phyloP scores from a whole-genome alignment of 768 basidiomycete species.

The Mycena vulgaris region DNA sequence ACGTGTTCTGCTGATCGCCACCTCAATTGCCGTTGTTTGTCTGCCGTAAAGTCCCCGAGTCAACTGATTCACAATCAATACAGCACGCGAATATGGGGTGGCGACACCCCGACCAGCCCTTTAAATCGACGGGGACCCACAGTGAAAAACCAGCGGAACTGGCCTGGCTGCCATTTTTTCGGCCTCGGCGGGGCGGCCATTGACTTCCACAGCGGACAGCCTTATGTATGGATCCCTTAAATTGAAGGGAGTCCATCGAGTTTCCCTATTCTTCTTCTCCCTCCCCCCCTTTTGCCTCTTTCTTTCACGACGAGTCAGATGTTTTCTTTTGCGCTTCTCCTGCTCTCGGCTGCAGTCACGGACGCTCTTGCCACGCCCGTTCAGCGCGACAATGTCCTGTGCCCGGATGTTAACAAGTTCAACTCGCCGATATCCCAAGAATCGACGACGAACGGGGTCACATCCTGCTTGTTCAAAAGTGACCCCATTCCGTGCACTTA shows the following conservation, averaged over 20 bases:
- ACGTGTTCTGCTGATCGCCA: no score
- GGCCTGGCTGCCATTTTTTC: no score
- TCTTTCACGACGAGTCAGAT: constrained; percentile 1
- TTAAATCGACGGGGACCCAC: no score
- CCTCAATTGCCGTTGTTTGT: no score
- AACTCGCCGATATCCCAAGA: not conserved
- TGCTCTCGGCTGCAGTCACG: not conserved
- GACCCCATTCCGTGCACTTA: not conserved
- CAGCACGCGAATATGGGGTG: no score
- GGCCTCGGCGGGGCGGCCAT: no score
- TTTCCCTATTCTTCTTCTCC: not conserved
- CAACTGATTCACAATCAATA: no score
- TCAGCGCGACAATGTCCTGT: not conserved
- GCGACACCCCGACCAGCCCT: no score
- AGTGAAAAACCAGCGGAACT: no score
- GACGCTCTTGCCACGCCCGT: not conserved
- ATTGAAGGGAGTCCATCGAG: not conserved
- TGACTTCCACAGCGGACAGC: no score
- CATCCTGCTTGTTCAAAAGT: not conserved
- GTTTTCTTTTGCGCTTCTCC: not conserved
- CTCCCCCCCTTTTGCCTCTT: not conserved
- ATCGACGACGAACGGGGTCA: not conserved
- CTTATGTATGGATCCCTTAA: no score
- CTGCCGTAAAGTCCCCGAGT: no score
- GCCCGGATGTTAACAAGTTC: not conserved